Evolutionary conservation across 768 basidiomycete genomes (phyloP).

Genomic region (Tylopilus felleus): DNA sequence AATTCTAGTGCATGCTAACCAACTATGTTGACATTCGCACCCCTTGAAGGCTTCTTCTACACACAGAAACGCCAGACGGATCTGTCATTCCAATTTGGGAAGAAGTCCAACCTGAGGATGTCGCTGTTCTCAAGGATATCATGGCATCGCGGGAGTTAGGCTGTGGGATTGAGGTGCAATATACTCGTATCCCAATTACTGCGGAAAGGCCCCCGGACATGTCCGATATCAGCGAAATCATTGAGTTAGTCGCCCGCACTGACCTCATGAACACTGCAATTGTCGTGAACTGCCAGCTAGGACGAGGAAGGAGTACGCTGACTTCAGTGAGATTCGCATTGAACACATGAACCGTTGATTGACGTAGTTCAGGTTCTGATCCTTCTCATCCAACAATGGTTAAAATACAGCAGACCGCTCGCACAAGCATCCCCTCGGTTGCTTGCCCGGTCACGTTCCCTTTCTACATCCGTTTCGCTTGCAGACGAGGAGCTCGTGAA

Average conservation of each 20-base stretch:
- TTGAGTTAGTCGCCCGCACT: constrained; percentile 72
- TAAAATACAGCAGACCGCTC: constrained; percentile 39
- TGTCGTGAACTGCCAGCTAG: constrained; percentile 94
- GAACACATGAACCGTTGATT: not conserved
- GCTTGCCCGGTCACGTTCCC: constrained; percentile 41
- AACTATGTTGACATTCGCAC: not conserved
- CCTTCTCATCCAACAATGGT: constrained; percentile 81
- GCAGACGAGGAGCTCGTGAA: constrained; percentile 29
- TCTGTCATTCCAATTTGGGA: constrained; percentile 95
- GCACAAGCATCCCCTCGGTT: constrained; percentile 32
- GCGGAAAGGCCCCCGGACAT: constrained; percentile 81
- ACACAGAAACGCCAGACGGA: constrained; percentile 85
- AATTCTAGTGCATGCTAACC: not conserved
- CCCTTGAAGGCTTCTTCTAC: constrained; percentile 66
- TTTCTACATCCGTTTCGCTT: constrained; percentile 34
- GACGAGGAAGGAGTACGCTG: constrained; percentile 85
- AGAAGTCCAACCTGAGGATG: constrained; percentile 66
- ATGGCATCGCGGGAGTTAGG: constrained; percentile 60
- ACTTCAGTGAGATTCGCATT: constrained; percentile 59
- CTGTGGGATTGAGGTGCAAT: constrained; percentile 61
- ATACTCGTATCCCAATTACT: constrained; percentile 88
- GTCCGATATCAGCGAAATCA: constrained; percentile 69
- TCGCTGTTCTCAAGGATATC: constrained; percentile 82
- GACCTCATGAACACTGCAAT: constrained; percentile 71
- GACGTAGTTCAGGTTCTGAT: constrained; percentile 59